Evolutionary conservation across 2,329 filamentous ascomycete genomes (phyloP), one percentile per base, ranked within the genome.

Genomic region (Penicillium griseofulvum): DNA sequence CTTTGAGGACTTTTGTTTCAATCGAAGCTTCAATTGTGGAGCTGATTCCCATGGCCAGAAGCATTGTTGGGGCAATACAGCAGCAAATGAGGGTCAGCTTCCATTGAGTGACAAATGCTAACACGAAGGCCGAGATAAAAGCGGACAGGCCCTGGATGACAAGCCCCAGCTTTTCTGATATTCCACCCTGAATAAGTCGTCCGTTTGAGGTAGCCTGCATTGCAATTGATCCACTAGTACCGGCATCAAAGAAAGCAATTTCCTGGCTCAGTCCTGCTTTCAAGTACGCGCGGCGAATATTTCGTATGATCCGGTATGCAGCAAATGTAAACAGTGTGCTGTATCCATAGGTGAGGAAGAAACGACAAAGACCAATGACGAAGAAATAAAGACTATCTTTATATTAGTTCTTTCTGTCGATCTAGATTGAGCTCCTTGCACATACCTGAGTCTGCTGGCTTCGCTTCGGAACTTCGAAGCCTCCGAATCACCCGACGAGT

Each of bases 331-430:
- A 44, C 17, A 54, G 38, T 16, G 68, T 64, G 22, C 63, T 70
- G 42, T 69, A 69, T 29, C 66, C 57, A 38, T 74, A 75, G 7
- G 67, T 67, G 12, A 73, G 54, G 16, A 67, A 53, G 17, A 75
- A 66, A 14, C 68, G 68, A 9, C 63, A 73, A 22, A 73, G 55
- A 14, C 71, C 73, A 26, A 76, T 67, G 45, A 73, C 70, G 8
- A 75, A 62, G 55, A 75, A 74, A 49, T 65, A 74, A n/a, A 74
- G 56, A 17, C 66, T 69, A 19, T 52, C 51, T 22, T 36, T 14
- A 22, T 12, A 24, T 53, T 42, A 53, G 51, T 17, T n/a, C 22
- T 6, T 28, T 14, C n/a, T 29, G 19, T n/a, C 11, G 1, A 31
- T 22, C 12, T 34, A 22, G 19, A 56, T 51, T 46, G 58, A 51